phyloP scores from a whole-genome alignment of 495 filamentous ascomycete species.

The Aspergillus taichungensis region DNA sequence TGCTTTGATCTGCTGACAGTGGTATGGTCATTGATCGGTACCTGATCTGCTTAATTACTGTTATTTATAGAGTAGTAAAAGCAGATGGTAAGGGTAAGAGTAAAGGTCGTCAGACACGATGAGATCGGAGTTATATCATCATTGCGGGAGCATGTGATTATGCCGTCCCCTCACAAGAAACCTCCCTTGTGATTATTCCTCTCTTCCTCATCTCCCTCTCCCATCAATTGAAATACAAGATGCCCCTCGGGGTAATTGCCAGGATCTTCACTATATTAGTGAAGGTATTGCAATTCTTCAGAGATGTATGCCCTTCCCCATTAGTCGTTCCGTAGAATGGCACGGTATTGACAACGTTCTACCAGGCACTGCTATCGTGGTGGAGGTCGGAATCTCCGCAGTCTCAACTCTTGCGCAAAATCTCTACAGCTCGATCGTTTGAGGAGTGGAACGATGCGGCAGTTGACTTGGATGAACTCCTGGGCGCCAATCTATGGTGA shows the following conservation, averaged over 20 bases:
- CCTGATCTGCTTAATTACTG: too few relatives aligned
- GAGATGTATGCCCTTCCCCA: conserved; percentile 38
- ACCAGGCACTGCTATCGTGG: conserved; percentile 31
- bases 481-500: conserved; percentile 77
- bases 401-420: conserved; percentile 22
- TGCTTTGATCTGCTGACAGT: too few relatives aligned
- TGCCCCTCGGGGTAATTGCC: conserved; percentile 26
- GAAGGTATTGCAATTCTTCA: conserved; percentile 59
- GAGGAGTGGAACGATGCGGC: conserved; percentile 82
- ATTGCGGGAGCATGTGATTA: too few relatives aligned
- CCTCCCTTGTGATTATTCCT: too few relatives aligned
- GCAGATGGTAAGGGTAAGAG: too few relatives aligned
- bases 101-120: too few relatives aligned
- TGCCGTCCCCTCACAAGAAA: not conserved
- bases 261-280: conserved; percentile 47
- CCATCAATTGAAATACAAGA: conserved; percentile 6
- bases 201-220: too few relatives aligned
- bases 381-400: conserved; percentile 32
- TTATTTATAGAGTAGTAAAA: too few relatives aligned
- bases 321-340: not conserved
- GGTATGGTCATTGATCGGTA: too few relatives aligned
- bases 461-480: conserved; percentile 65
- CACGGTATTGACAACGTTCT: not conserved
- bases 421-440: conserved; percentile 57
- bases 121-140: too few relatives aligned